Evolutionary conservation across 2,329 filamentous ascomycete genomes (phyloP).

Genomic region (Cladosporium sp.): DNA sequence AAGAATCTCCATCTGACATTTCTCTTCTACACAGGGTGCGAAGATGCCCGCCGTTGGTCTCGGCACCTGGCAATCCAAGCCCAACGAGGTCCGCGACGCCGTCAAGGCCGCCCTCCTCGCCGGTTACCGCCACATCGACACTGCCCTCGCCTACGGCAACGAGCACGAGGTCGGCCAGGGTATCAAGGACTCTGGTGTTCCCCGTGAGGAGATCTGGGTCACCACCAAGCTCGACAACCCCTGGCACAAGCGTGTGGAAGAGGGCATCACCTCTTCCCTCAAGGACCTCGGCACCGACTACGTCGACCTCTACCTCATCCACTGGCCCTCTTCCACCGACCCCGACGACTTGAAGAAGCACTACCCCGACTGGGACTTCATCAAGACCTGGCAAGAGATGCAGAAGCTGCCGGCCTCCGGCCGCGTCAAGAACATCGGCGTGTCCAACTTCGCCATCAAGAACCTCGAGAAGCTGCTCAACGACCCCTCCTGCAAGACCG

Average conservation of each 20-base stretch:
- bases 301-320: conserved; percentile 45
- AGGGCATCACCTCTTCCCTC: conserved; percentile 36
- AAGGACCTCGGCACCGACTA: conserved; percentile 35
- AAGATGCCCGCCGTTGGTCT: conserved; percentile 35
- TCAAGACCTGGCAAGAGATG: conserved; percentile 63
- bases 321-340: conserved; percentile 36
- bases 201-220: conserved; percentile 36
- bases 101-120: conserved; percentile 39
- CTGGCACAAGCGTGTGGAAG: conserved; percentile 30
- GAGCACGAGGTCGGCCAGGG: conserved; percentile 69
- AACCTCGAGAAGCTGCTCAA: conserved; percentile 48
- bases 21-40: conserved; percentile 41
- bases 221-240: conserved; percentile 40
- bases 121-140: conserved; percentile 53
- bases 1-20: background rate
- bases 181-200: conserved; percentile 53
- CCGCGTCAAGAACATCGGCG: conserved; percentile 66
- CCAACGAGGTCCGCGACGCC: conserved; percentile 36
- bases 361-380: conserved; percentile 61
- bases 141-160: conserved; percentile 72
- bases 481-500: conserved; percentile 60
- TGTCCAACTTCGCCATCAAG: conserved; percentile 66
- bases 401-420: conserved; percentile 57
- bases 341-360: conserved; percentile 62
- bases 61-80: conserved; percentile 36